phyloP scores from a whole-genome alignment of 2,329 filamentous ascomycete genomes.

The Colletotrichum sp. region DNA sequence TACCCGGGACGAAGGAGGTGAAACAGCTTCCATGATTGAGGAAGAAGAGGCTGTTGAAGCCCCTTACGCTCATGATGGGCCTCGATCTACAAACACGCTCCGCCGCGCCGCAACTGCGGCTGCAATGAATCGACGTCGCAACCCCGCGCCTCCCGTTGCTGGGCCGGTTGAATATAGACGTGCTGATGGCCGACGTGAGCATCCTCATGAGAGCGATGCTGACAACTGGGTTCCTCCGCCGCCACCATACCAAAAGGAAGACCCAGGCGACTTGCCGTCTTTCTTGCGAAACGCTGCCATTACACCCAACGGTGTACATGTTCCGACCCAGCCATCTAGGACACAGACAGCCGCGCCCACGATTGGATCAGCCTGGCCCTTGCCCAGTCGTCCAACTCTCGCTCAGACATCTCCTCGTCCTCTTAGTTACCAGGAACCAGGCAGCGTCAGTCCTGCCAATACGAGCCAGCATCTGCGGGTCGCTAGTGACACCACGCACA shows the following conservation, averaged over 20 bases:
- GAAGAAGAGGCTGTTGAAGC: conserved; percentile 66
- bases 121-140: conserved; percentile 71
- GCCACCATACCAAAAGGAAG: conserved; percentile 76
- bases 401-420: conserved; percentile 13
- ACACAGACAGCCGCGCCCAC: conserved; percentile 22
- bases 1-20: conserved; percentile 39
- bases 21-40: conserved; percentile 54
- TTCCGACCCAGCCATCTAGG: conserved; percentile 26
- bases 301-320: conserved; percentile 33
- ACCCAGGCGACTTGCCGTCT: conserved; percentile 59
- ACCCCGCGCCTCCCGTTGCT: conserved; percentile 61
- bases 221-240: conserved; percentile 90
- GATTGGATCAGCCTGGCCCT: conserved; percentile 12
- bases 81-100: conserved; percentile 72
- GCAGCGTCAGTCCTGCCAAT: background rate
- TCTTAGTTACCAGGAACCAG: conserved; percentile 10
- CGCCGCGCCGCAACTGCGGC: conserved; percentile 79
- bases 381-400: background rate
- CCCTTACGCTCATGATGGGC: conserved; percentile 75
- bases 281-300: conserved; percentile 58
- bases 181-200: conserved; percentile 72
- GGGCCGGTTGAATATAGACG: conserved; percentile 67
- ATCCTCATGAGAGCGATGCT: conserved; percentile 85
- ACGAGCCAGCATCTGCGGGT: conserved; percentile 8
- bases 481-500: conserved; percentile 15